Evolutionary conservation across 345 rosid genomes (phyloP), one percentile per base, ranked within the genome.

Genomic region (Excoecaria cochinchinensis): DNA sequence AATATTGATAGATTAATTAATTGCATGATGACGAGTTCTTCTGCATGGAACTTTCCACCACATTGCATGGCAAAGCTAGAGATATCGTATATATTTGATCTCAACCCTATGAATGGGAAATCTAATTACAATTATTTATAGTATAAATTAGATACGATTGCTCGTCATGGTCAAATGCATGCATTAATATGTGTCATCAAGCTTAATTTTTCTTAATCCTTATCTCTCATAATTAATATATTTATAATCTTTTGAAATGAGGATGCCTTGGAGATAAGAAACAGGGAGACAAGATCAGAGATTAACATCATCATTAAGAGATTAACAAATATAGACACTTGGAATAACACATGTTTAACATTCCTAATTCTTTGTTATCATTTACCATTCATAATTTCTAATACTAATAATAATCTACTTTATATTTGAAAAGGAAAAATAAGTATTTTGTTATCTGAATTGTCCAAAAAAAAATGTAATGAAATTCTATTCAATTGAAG

Each of bases 231-330:
- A 0, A 61, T 31, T 10, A n/a, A 22, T 10, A n/a, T 59, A 57
- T 14, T 6, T 0, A 31, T 62, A 40, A 40, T 76, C 11, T 70
- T 60, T 50, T 9, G 44, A 64, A n/a, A 19, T 44, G 15, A n/a
- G 38, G 65, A 77, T 79, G 83, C 79, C 79, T 71, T 38, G 76
- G 8, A 60, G 80, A 82, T 71, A 46, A 13, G 75, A 69, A 82
- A 75, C 72, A 40, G 65, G 83, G 85, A 55, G 75, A 73, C 85
- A 75, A 17, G 46, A 59, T 21, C 31, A 31, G 31, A 10, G 24
- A 36, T 63, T 31, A 14, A 14, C 8, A 53, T 51, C 62, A 42
- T 19, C 0, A 71, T 42, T 11, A 36, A 17, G 17, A 40, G 31
- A 8, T 19, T 17, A 17, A 70, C 11, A 31, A 17, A 21, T 14